Evolutionary conservation across 805 yeast species (phyloP).

Genomic region (Metahyphopichia silvanorum): DNA sequence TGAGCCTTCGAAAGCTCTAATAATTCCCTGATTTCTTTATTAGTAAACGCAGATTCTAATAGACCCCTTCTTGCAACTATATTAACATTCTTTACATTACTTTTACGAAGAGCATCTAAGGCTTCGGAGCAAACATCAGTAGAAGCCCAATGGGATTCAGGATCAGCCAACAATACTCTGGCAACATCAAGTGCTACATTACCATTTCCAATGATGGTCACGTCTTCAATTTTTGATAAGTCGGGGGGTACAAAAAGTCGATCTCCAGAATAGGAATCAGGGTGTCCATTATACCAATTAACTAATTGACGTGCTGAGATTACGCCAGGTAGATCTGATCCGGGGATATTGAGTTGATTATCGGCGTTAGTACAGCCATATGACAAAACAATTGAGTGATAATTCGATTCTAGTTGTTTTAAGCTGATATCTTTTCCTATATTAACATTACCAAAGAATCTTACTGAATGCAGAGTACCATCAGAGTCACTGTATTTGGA

Average conservation of each 20-base stretch:
- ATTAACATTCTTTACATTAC: slow-evolving; percentile 60
- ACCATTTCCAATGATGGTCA: slow-evolving; percentile 91
- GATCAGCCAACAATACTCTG: slow-evolving; percentile 62
- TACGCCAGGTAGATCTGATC: slow-evolving; percentile 62
- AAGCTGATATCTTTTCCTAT: slow-evolving; percentile 64
- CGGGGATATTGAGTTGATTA: slow-evolving; percentile 57
- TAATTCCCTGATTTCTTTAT: slow-evolving; percentile 86
- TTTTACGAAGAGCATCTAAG: slow-evolving; percentile 44
- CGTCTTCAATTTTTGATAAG: slow-evolving; percentile 58
- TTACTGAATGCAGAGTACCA: slow-evolving; percentile 21
- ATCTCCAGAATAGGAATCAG: slow-evolving; percentile 45
- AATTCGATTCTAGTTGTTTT: slow-evolving; percentile 46
- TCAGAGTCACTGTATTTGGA: slow-evolving; percentile 7
- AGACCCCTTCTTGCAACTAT: slow-evolving; percentile 87
- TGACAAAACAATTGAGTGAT: slow-evolving; percentile 73
- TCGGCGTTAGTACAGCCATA: slow-evolving; percentile 72
- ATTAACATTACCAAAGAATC: slow-evolving; percentile 67
- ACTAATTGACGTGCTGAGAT: slow-evolving; percentile 83
- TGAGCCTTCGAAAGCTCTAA: slow-evolving; percentile 54
- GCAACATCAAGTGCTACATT: slow-evolving; percentile 94
- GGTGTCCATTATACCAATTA: slow-evolving; percentile 95
- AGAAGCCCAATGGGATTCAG: slow-evolving; percentile 50
- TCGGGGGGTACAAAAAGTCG: slow-evolving; percentile 42
- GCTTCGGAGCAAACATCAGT: slow-evolving; percentile 78
- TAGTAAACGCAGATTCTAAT: slow-evolving; percentile 83